Evolutionary conservation across 495 filamentous ascomycete genomes (phyloP), one percentile per base, ranked within the genome.

Genomic region (Xylaria sp.): DNA sequence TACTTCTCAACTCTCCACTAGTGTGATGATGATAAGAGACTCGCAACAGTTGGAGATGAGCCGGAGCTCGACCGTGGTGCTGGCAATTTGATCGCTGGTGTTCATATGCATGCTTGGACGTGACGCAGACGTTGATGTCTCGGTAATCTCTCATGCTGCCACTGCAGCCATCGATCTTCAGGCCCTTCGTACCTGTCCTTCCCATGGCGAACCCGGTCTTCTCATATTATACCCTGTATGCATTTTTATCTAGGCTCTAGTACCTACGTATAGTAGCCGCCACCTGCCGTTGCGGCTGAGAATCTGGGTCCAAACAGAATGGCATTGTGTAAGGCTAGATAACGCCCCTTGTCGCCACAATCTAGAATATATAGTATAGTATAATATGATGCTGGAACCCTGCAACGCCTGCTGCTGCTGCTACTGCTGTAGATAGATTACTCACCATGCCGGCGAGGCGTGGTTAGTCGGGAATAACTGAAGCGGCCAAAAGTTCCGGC

Each of bases 231-330:
- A n/a, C n/a, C n/a, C n/a, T n/a, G n/a, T n/a, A 21, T 37, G 33
- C 33, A 43, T 41, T 62, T 41, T 29, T 11, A 43, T 29, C 5
- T 29, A 29, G 35, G 9, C 14, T 26, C 0, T 21, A 11, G n/a
- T 24, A n/a, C n/a, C n/a, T n/a, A n/a, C n/a, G n/a, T n/a, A n/a
- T n/a, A 29, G 37, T 15, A 4, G 5, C 17, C 19, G 40, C 29
- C 43, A 66, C 29, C 46, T 64, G 29, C 62, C 21, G 26, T 48
- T 69, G 55, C 55, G 67, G 40, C 43, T 61, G 55, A 61, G 55
- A 5, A 19, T 9, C 24, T 15, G 26, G 17, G 2, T 11, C 66
- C 0, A 57, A 46, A 26, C 17, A 26, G n/a, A 24, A 33, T 44
- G 12, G 33, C n/a, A 44, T 24, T 15, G 2, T 26, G 15, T 1